Base-by-base conservation (phyloP, 2,329 filamentous ascomycete species). In the Chrysoporthe austroafricana region DNA sequence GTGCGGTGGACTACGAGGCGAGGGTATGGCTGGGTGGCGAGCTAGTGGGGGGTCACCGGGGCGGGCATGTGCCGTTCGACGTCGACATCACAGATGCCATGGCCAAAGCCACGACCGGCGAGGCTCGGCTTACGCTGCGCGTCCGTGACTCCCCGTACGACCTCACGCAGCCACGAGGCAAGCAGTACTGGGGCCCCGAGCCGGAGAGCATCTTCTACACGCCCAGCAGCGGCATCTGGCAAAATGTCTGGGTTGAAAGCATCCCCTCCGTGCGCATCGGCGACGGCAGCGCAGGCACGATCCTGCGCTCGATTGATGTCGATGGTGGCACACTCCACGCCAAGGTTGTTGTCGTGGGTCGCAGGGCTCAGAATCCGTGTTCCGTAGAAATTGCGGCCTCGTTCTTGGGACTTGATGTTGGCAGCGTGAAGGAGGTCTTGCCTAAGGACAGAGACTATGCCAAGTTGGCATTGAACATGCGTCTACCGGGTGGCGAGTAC, bases 121-220 rank as follows among this genome's bases (percentile, higher is more conserved):
- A 74, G 0, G 73, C 72, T 11, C 78, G 81, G 1, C 73, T 91
- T 4, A 87, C 85, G 0, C 64, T 91, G 3, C 81, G 89, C 3
- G 85, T 90, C 0, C 85, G 84, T 50, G 89, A 91, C 75, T 90
- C 88, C 0, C 86, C 88, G 0, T 85, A 84, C 68, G 89, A 91
- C 69, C 77, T 90, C 8, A 84, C 85, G 0, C 89, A 91, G 74
- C 89, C 87, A 1, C 81, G 89, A 43, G 89, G 89, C 0, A 91
- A 91, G 75, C 89, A 91, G 76, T 89, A 88, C 73, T 89, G 87
- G 87, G 83, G 81, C 3, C 84, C 85, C 1, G 81, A 87, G 74
- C 85, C 87, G 0, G 86, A 89, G 74, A 85, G 83, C 63, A 87
- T 87, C 72, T 88, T 87, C 72, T 87, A 87, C 72, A 86, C 84